Evolutionary conservation across 768 basidiomycete species (phyloP).

Genomic region (Xanthoconium stramineum): DNA sequence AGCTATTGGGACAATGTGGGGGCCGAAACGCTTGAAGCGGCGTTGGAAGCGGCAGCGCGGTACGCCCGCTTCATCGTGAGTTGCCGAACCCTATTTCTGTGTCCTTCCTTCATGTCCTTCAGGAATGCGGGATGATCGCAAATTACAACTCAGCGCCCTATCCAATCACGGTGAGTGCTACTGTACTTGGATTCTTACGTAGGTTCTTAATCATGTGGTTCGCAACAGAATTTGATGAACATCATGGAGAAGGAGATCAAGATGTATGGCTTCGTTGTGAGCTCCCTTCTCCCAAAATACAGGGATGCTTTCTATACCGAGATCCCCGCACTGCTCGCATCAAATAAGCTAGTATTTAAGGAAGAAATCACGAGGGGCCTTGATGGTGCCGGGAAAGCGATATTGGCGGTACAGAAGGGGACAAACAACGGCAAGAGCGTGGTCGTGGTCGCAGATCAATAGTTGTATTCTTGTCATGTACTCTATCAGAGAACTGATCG

Average conservation of each 20-base stretch:
- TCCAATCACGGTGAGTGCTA: not conserved
- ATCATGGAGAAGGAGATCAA: constrained; percentile 1
- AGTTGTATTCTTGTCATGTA: not conserved
- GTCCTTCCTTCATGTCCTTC: not conserved
- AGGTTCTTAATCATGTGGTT: not conserved
- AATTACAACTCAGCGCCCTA: not conserved
- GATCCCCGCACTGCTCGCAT: not conserved
- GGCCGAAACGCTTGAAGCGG: constrained; percentile 3
- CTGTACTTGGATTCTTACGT: not conserved
- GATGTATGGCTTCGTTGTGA: not conserved
- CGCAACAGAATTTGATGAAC: not conserved
- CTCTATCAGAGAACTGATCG: not conserved
- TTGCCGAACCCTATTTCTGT: not conserved
- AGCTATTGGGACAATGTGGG: constrained; percentile 7
- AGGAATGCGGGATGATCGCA: constrained; percentile 1
- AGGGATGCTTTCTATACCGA: not conserved
- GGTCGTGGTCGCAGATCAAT: not conserved
- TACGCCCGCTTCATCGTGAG: constrained; percentile 7
- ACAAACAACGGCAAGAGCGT: constrained; percentile 1
- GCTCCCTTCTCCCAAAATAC: not conserved
- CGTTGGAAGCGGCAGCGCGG: not conserved
- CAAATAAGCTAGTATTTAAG: not conserved
- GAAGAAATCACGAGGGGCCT: constrained; percentile 2
- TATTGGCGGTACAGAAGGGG: constrained; percentile 5
- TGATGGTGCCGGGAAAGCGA: not conserved